Percentiles rank a stretch among this genome's conserved stretches.
Evolutionary conservation across 1,139 yeast genomes (phyloP).

Genomic region (Sugiyamaella grinbergsii): DNA sequence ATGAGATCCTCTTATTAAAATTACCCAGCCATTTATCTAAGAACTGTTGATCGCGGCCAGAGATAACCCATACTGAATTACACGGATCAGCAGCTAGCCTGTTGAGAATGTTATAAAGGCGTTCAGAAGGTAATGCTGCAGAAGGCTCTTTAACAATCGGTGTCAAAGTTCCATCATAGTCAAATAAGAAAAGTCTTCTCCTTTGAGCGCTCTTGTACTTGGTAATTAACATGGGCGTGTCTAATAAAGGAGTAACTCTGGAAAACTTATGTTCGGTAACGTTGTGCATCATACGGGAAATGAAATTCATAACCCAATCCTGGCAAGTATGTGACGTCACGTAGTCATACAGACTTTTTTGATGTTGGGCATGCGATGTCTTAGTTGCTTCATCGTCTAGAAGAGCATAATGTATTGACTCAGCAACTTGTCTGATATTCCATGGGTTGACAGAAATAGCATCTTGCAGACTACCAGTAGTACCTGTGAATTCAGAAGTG

Average conservation of each 20-base stretch:
- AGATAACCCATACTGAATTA: constrained; percentile 91
- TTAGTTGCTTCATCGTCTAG: constrained; percentile 39
- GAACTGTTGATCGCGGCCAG: constrained; percentile 93
- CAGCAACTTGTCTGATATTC: constrained; percentile 93
- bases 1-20: constrained; percentile 62
- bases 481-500: constrained; percentile 90
- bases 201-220: constrained; percentile 59
- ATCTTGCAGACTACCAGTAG: constrained; percentile 75
- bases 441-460: constrained; percentile 92
- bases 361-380: constrained; percentile 38
- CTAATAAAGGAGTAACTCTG: constrained; percentile 81
- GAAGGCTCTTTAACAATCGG: constrained; percentile 96
- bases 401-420: constrained; percentile 72
- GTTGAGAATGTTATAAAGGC: constrained; percentile 61
- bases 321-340: constrained; percentile 77
- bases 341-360: constrained; percentile 57
- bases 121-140: constrained; percentile 93
- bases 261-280: constrained; percentile 48
- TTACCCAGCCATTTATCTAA: constrained; percentile 85
- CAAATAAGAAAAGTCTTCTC: constrained; percentile 82
- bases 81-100: constrained; percentile 70
- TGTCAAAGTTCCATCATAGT: constrained; percentile 95
- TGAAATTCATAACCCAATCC: constrained; percentile 71
- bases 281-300: constrained; percentile 57
- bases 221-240: constrained; percentile 59